These are phyloP conservation scores for Silene latifolia DNA, from an alignment of 148 eudicot species.

Conservation along the genomic window DNA sequence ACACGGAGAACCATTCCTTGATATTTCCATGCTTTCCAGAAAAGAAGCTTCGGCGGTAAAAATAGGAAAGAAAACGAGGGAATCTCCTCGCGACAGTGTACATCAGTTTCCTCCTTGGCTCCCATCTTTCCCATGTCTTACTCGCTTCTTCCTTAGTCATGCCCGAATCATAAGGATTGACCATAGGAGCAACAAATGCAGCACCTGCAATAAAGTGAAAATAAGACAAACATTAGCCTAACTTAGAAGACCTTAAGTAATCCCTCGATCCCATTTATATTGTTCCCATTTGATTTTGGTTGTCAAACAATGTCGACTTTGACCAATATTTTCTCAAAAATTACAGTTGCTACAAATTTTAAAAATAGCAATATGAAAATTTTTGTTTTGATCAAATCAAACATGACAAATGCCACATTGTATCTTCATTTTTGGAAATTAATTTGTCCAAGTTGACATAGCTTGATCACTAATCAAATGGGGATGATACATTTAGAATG, in stretches of 20 bases:
- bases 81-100: slow-evolving; percentile 63
- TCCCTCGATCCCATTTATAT: background rate
- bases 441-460: background rate
- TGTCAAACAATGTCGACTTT: background rate
- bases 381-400: background rate
- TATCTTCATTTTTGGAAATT: background rate
- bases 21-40: slow-evolving; percentile 80
- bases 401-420: background rate
- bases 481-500: background rate
- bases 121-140: slow-evolving; percentile 77
- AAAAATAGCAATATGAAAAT: background rate
- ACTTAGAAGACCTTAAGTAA: background rate
- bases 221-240: slow-evolving; percentile 1
- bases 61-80: slow-evolving; percentile 57
- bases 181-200: slow-evolving; percentile 73
- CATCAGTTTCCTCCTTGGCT: slow-evolving; percentile 62
- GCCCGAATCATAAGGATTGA: slow-evolving; percentile 80
- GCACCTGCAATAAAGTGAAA: slow-evolving; percentile 49
- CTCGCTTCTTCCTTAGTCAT: slow-evolving; percentile 86
- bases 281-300: background rate
- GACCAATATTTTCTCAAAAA: background rate
- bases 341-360: background rate
- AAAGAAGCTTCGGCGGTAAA: slow-evolving; percentile 60
- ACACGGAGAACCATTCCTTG: slow-evolving; percentile 67
- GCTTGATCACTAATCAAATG: background rate